A percentile compares a stretch with the other conserved stretches of the same genome.
Conservation (phyloP, 2,329 filamentous ascomycete species). For the Monosporascus sp. region DNA sequence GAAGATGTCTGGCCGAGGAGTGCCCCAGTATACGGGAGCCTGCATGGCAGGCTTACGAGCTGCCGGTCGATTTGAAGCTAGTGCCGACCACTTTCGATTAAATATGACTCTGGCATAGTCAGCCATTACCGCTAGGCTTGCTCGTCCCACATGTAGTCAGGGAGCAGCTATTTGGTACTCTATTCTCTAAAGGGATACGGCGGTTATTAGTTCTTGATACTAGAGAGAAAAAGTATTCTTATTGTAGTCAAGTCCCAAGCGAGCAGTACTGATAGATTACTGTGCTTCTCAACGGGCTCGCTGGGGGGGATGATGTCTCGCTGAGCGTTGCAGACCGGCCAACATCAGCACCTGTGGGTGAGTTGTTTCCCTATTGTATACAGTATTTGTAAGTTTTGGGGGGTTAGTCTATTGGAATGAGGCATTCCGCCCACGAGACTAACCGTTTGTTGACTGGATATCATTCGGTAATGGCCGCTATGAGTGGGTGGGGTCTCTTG, state of each 20-base stretch:
- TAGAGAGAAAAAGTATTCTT: neutral
- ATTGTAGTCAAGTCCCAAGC: neutral
- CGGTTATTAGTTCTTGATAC: neutral
- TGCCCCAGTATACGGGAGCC: conserved; percentile 33
- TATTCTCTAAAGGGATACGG: neutral
- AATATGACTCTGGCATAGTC: conserved; percentile 17
- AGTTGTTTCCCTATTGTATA: neutral
- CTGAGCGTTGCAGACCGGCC: neutral
- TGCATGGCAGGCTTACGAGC: conserved; percentile 34
- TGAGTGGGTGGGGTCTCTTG: conserved; percentile 19
- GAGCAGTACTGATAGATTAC: neutral
- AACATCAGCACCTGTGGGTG: neutral
- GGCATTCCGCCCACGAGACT: conserved; percentile 5
- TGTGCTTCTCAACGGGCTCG: neutral
- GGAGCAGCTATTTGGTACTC: neutral
- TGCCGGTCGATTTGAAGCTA: conserved; percentile 26
- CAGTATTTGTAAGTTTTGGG: conserved; percentile 1
- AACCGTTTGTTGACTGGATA: conserved; percentile 2
- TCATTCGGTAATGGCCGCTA: conserved; percentile 22
- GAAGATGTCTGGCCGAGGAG: conserved; percentile 30
- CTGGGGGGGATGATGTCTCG: neutral
- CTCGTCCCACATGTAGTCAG: conserved; percentile 9
- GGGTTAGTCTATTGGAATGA: conserved; percentile 1
- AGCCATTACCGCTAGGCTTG: conserved; percentile 17
- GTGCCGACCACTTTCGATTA: conserved; percentile 28